Base-by-base conservation (phyloP, 2,329 filamentous ascomycete genomes). In the Aspergillus melleus region DNA sequence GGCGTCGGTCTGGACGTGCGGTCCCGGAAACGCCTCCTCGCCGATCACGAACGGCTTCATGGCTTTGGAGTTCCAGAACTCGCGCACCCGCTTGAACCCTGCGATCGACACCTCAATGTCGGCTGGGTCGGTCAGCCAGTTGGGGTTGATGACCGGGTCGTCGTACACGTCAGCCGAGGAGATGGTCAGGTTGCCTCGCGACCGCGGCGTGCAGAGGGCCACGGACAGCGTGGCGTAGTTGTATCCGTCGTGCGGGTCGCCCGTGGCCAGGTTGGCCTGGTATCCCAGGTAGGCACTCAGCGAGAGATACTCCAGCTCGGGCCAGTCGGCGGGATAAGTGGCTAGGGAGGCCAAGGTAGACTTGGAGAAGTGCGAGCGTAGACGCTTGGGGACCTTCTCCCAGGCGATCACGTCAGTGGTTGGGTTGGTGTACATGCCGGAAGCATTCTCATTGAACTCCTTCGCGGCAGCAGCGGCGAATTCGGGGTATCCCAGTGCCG, bases 131-230 rank as follows among this genome's bases (percentile, higher is more conserved):
- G 49, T 51, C 16, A 51, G n/a, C 49, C 49, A 51, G 49, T 51
- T 51, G 12, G 49, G 49, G 14, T 51, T 51, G 24, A 51, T 51
- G 19, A 29, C 62, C 0, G 82, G 81, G 0, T 66, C 61, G 19
- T 76, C 73, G 0, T 62, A 58, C 0, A 63, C 68, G 44, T 68
- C 62, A 9, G 55, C 55, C 0, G 67, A 71, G 2, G 51, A 52
- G 20, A 83, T 70, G 0, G 75, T 79, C 1, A 83, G 69, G 42
- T 74, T 81, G 1, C 81, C 81, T 0, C 78, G 74, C 0, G 80
- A 81, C 0, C 75, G 59, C 0, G 79, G 76, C 0, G 79, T 53
- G 53, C 2, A 72, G 44, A 3, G 65, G 60, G 6, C 60, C 66
- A 3, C 70, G 53, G 2, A 70, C 67, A 0, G 68, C 64, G 11